These are phyloP conservation scores for Leishmania arabica DNA, from an alignment of 208 protist genomes.

Conservation along the genomic window DNA sequence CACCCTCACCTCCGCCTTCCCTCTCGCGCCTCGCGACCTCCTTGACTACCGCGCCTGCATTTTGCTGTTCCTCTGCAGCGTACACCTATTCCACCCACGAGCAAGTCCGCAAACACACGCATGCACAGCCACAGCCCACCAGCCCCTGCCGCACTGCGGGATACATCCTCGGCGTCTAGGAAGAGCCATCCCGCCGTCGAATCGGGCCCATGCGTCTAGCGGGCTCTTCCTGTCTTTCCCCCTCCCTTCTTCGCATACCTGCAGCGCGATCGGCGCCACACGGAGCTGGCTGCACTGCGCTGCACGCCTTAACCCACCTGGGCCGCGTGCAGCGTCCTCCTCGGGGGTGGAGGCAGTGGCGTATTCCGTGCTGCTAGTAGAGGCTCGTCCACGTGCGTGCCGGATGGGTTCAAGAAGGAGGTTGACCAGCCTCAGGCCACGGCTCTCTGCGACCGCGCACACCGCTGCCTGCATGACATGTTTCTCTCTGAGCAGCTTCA, in stretches of 20 bases:
- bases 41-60: not conserved
- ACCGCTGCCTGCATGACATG: not conserved
- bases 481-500: not conserved
- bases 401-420: not conserved
- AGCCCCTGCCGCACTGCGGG: not conserved
- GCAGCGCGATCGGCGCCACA: not conserved
- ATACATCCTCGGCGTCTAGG: not conserved
- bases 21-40: not conserved
- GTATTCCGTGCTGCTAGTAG: not conserved
- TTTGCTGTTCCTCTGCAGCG: not conserved
- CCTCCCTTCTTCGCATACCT: not conserved
- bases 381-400: not conserved
- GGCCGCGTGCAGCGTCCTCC: not conserved
- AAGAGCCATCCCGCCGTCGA: not conserved
- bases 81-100: not conserved
- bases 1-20: not conserved
- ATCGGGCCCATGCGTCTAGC: not conserved
- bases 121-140: conserved; percentile 1
- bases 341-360: not conserved
- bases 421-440: not conserved
- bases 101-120: not conserved
- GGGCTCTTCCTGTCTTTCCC: not conserved
- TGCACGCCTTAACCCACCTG: not conserved
- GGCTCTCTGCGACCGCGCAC: not conserved
- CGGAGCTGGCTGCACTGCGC: not conserved